phyloP scores from a whole-genome alignment of 306 rosid genomes.

The Castanea sativa region DNA sequence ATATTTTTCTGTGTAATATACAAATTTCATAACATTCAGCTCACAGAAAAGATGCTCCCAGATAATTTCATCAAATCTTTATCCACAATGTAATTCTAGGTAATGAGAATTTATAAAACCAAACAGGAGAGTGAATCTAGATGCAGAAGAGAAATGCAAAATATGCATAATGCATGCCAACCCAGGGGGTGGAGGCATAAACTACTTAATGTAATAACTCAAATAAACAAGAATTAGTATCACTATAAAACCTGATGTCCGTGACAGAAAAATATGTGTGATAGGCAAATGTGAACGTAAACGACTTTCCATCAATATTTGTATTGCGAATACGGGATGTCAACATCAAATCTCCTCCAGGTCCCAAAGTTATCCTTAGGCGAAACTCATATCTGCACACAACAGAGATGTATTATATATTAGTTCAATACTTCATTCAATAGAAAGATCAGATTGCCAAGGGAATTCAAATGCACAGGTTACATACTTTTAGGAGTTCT shows the following conservation, averaged over 20 bases:
- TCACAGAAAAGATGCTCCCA: not conserved
- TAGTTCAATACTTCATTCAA: not conserved
- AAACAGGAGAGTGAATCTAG: not conserved
- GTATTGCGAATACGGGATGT: slow-evolving; percentile 80
- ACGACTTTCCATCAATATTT: slow-evolving; percentile 62
- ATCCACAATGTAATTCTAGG: too few relatives aligned
- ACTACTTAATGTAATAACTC: not conserved
- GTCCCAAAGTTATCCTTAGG: slow-evolving; percentile 58
- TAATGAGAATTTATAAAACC: too few relatives aligned
- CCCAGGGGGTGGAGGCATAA: not conserved
- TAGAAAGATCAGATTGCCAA: not conserved
- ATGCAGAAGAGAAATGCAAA: not conserved
- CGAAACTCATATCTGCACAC: slow-evolving; percentile 69
- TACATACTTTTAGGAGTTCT: not conserved
- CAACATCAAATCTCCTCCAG: slow-evolving; percentile 64
- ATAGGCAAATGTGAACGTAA: slow-evolving; percentile 74
- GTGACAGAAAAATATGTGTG: slow-evolving; percentile 60
- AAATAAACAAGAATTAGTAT: not conserved
- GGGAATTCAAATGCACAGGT: not conserved
- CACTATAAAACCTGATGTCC: slow-evolving; percentile 54
- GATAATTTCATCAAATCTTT: too few relatives aligned
- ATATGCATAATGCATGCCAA: too few relatives aligned
- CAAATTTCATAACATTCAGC: not conserved
- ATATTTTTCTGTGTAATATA: not conserved
- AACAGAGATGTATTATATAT: not conserved